phyloP scores from a whole-genome alignment of 176 grass and related monocot species.

The Cymbopogon citratus region DNA sequence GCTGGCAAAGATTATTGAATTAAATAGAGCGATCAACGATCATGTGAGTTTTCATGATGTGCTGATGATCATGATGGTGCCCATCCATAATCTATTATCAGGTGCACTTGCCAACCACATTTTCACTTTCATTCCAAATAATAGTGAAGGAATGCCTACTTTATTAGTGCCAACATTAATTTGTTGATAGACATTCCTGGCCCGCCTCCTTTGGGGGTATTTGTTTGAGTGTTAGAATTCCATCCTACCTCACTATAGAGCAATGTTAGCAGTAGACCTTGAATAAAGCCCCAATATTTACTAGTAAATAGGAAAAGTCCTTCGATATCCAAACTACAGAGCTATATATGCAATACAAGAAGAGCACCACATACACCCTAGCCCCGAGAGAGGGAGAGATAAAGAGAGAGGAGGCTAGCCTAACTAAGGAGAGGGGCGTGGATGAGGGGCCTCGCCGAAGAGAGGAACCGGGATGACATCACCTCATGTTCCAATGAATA shows the following conservation, averaged over 20 bases:
- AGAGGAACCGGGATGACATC: not conserved
- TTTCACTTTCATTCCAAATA: not conserved
- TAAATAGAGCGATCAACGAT: not conserved
- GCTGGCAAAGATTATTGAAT: not conserved
- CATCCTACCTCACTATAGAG: not conserved
- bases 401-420: not conserved
- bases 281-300: not conserved
- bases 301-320: no score
- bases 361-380: not conserved
- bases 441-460: not conserved
- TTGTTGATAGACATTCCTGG: not conserved
- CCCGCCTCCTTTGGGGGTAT: not conserved
- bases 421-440: not conserved
- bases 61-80: not conserved
- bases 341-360: not conserved
- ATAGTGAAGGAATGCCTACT: not conserved
- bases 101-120: not conserved
- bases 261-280: not conserved
- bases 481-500: not conserved
- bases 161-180: not conserved
- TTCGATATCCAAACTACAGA: not conserved
- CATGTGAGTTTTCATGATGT: not conserved
- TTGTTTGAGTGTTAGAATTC: not conserved
- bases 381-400: not conserved
- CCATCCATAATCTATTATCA: not conserved